Percentiles rank a stretch among this genome's conserved stretches.
Evolutionary conservation across 1,139 yeast genomes (phyloP).

Genomic region (Pichia sp.): DNA sequence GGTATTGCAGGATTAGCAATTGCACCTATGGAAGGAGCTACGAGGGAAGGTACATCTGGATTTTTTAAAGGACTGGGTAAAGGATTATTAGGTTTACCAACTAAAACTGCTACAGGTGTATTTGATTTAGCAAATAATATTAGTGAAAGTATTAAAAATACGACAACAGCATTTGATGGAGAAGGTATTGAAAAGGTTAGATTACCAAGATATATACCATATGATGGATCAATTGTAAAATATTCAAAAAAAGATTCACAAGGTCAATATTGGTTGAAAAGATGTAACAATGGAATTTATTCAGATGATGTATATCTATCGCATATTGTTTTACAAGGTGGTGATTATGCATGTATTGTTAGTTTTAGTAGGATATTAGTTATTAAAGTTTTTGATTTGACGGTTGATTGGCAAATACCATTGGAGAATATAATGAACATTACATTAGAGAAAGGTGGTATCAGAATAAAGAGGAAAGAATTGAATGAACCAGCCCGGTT

Average conservation of each 20-base stretch:
- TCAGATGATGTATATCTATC: slow-evolving; percentile 74
- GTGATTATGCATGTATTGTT: slow-evolving; percentile 69
- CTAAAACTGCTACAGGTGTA: slow-evolving; percentile 93
- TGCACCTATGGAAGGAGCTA: slow-evolving; percentile 88
- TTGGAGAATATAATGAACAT: slow-evolving; percentile 62
- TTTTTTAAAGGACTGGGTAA: slow-evolving; percentile 91
- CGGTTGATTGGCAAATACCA: slow-evolving; percentile 58
- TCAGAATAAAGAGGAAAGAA: slow-evolving; percentile 54
- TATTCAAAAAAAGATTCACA: slow-evolving; percentile 82
- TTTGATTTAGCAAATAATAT: slow-evolving; percentile 90
- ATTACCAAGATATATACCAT: slow-evolving; percentile 68
- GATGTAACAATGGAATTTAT: slow-evolving; percentile 73
- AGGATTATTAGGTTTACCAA: slow-evolving; percentile 92
- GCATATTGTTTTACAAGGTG: slow-evolving; percentile 76
- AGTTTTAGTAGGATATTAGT: slow-evolving; percentile 68
- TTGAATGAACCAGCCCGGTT: slow-evolving; percentile 37
- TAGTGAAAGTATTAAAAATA: slow-evolving; percentile 88
- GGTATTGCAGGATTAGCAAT: slow-evolving; percentile 88
- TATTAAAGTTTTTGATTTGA: slow-evolving; percentile 57
- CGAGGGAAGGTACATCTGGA: slow-evolving; percentile 79
- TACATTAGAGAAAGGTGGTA: slow-evolving; percentile 74
- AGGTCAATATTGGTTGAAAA: slow-evolving; percentile 90
- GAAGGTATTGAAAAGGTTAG: slow-evolving; percentile 77
- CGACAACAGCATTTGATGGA: slow-evolving; percentile 85
- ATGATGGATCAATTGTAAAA: slow-evolving; percentile 65